A percentile compares a stretch with the other conserved stretches of the same genome.
Conservation (phyloP, 1,139 yeast species). For the Taiozyma sp. region DNA sequence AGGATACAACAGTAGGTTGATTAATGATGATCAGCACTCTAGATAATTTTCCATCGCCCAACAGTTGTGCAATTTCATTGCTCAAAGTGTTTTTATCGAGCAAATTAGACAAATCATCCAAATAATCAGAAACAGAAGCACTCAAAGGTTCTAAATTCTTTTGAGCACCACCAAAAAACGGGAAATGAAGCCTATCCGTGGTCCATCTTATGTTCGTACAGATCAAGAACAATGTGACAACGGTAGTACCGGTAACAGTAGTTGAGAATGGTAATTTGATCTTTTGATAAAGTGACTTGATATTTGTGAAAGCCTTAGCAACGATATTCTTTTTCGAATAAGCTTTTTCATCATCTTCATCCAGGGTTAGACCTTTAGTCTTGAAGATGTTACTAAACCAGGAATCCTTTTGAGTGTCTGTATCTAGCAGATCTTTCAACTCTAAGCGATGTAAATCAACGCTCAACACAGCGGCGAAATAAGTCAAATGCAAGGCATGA, state of each 20-base stretch:
- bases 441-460: conserved; percentile 64
- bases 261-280: conserved; percentile 32
- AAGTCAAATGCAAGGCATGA: conserved; percentile 55
- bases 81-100: conserved; percentile 10
- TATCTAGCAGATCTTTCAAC: conserved; percentile 44
- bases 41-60: background rate
- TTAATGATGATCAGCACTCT: background rate
- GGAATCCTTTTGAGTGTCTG: conserved; percentile 2
- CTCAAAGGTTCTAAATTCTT: background rate
- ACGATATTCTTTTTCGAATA: background rate
- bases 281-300: conserved; percentile 28
- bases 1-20: background rate
- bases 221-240: conserved; percentile 21
- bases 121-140: background rate
- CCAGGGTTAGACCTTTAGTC: background rate
- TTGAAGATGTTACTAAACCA: conserved; percentile 4
- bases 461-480: conserved; percentile 55
- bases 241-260: conserved; percentile 21
- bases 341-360: background rate
- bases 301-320: background rate
- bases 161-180: background rate
- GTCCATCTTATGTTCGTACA: conserved; percentile 27
- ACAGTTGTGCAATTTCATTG: conserved; percentile 7
- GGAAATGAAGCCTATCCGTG: conserved; percentile 8
- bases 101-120: conserved; percentile 6